Base-by-base conservation (phyloP, 2,329 filamentous ascomycete genomes). In the Dothistroma pini region DNA sequence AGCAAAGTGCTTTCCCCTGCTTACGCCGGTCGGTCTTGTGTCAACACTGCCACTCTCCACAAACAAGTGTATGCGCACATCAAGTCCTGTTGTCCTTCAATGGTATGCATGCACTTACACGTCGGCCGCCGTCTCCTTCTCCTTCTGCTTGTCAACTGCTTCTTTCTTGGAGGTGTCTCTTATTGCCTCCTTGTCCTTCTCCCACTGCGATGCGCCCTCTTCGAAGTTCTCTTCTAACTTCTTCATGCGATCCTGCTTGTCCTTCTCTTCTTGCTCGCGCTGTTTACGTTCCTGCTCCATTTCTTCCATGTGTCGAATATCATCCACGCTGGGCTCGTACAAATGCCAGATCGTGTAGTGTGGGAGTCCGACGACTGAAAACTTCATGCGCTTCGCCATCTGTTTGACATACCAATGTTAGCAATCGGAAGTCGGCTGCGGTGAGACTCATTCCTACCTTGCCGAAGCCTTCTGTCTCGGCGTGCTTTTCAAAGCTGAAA, bases 341-440 rank as follows among this genome's bases (percentile, higher is more conserved):
- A 99, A 82, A 87, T 99, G 95, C 95, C 95, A 99, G 67, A 99
- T 97, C 0, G 92, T 96, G 76, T 99, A 99, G 75, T 99, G 95
- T 7, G 95, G 95, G 52, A 99, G 83, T 34, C 95, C 95, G 61
- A 99, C 89, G 19, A 99, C 95, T 0, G 93, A 96, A 73, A 91
- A 97, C 62, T 89, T 84, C 95, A 99, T 97, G 62, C 91, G 88
- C 76, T 91, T 95, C 16, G 95, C 91, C 95, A 99, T 99, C 93
- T 96, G 62, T 7, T 52, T 16, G n/a, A 19, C 47, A 64, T 77
- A n/a, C 14, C 25, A 29, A 44, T 64, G 38, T 52, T 16, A 51
- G 51, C 29, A 12, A 31, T 47, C 25, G 11, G 21, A 31, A n/a
- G 52, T 51, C 21, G 34, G 38, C 31, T 9, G 19, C 22, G 22